These are phyloP conservation scores for Chlamydomonas applanata DNA, from an alignment of 139 green algal genomes.

Conservation along the genomic window DNA sequence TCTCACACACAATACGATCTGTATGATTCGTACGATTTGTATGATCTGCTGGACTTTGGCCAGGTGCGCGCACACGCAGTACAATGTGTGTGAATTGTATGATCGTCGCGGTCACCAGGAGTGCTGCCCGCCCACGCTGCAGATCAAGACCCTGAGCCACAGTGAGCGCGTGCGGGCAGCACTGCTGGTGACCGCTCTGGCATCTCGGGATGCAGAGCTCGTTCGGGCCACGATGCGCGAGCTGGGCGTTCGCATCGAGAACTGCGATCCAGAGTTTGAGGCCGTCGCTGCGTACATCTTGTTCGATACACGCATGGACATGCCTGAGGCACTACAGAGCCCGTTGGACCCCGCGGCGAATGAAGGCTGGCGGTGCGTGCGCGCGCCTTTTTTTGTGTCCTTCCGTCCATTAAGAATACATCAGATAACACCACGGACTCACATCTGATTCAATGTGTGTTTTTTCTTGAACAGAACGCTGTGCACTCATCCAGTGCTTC, in stretches of 20 bases:
- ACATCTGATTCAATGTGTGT: too few species aligned
- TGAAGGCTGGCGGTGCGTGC: constrained; percentile 22
- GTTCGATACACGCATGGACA: constrained; percentile 62
- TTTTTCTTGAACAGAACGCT: too few species aligned
- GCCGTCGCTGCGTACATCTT: constrained; percentile 41
- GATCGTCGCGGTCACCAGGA: neutral
- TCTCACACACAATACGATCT: too few species aligned
- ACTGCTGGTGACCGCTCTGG: constrained; percentile 44
- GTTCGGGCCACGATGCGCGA: constrained; percentile 23
- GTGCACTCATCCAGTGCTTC: too few species aligned
- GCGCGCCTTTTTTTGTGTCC: too few species aligned
- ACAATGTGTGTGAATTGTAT: neutral
- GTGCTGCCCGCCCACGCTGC: constrained; percentile 2
- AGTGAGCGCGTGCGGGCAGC: constrained; percentile 26
- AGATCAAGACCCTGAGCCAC: constrained; percentile 43
- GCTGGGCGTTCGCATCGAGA: constrained; percentile 28
- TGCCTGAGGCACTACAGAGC: constrained; percentile 44
- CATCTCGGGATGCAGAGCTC: constrained; percentile 28
- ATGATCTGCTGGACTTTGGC: constrained; percentile 15
- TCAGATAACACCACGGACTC: too few species aligned
- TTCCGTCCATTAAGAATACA: too few species aligned
- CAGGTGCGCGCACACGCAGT: constrained; percentile 12
- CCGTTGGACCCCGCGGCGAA: constrained; percentile 26
- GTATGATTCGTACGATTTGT: too few species aligned
- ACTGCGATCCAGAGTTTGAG: constrained; percentile 28